Conservation (phyloP, 345 rosid genomes). For the Citrus cavaleriei region DNA sequence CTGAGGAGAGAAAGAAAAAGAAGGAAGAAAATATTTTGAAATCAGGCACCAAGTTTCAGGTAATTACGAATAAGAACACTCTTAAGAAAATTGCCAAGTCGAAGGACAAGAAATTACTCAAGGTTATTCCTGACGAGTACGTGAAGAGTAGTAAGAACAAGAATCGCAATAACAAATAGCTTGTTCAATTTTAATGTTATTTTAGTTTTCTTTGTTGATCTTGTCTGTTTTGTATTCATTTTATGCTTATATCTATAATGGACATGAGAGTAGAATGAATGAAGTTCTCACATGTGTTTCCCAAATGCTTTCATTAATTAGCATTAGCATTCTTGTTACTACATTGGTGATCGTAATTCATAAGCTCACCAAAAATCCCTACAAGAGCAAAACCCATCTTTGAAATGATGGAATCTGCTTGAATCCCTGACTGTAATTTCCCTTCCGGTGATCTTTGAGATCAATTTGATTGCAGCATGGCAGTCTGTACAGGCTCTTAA, state of each 20-base stretch:
- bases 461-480: slow-evolving; percentile 82
- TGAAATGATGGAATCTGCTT: slow-evolving; percentile 87
- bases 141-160: slow-evolving; percentile 27
- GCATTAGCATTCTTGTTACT: background rate
- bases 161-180: slow-evolving; percentile 7
- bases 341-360: too few species aligned
- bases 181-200: background rate
- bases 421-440: slow-evolving; percentile 85
- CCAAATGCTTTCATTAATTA: background rate
- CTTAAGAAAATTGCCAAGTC: slow-evolving; percentile 75
- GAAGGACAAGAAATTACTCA: slow-evolving; percentile 75
- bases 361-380: slow-evolving; percentile 68
- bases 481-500: slow-evolving; percentile 81
- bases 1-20: slow-evolving; percentile 86
- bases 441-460: slow-evolving; percentile 68
- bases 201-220: background rate
- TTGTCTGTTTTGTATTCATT: background rate
- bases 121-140: slow-evolving; percentile 65
- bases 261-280: background rate
- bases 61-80: slow-evolving; percentile 75
- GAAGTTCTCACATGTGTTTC: background rate
- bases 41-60: slow-evolving; percentile 81
- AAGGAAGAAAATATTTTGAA: slow-evolving; percentile 77
- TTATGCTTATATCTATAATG: background rate
- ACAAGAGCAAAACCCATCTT: slow-evolving; percentile 71